Evolutionary conservation across 352 stramenopile species (phyloP).

Genomic region (Pythium myriotylum): DNA sequence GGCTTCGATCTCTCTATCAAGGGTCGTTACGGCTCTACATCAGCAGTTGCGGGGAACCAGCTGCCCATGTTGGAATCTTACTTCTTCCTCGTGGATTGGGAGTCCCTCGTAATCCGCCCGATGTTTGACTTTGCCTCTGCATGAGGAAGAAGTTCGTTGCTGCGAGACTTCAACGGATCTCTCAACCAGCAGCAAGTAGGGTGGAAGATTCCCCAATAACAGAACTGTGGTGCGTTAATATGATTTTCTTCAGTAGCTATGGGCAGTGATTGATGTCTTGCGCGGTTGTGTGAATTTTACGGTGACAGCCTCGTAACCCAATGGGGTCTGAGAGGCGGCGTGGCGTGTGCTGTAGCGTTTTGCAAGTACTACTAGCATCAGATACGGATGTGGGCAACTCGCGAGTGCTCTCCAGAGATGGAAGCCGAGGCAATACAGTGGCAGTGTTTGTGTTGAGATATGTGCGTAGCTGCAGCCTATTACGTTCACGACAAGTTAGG

Average conservation of each 20-base stretch:
- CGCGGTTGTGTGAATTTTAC: not conserved
- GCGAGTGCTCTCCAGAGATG: not conserved
- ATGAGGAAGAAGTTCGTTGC: slow-evolving; percentile 4
- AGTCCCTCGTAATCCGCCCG: slow-evolving; percentile 77
- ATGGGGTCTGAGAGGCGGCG: slow-evolving; percentile 14
- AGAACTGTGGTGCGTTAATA: slow-evolving; percentile 3
- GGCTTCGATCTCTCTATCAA: slow-evolving; percentile 79
- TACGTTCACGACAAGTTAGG: not conserved
- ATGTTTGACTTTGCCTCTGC: slow-evolving; percentile 67
- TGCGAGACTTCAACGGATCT: not conserved
- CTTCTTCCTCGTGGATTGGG: slow-evolving; percentile 86
- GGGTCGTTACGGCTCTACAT: slow-evolving; percentile 84
- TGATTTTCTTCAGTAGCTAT: not conserved
- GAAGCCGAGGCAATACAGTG: slow-evolving; percentile 7
- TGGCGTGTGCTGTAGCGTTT: not conserved
- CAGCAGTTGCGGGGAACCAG: slow-evolving; percentile 78
- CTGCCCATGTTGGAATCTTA: slow-evolving; percentile 85
- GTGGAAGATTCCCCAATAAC: not conserved
- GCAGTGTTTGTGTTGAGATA: not conserved
- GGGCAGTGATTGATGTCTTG: not conserved
- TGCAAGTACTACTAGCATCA: not conserved
- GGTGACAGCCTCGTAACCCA: not conserved
- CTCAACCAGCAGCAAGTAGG: not conserved
- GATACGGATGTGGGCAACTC: not conserved
- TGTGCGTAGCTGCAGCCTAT: slow-evolving; percentile 6